Evolutionary conservation across 768 basidiomycete genomes (phyloP), one percentile per base, ranked within the genome.

Genomic region (Porpolomopsis calyptriformis): DNA sequence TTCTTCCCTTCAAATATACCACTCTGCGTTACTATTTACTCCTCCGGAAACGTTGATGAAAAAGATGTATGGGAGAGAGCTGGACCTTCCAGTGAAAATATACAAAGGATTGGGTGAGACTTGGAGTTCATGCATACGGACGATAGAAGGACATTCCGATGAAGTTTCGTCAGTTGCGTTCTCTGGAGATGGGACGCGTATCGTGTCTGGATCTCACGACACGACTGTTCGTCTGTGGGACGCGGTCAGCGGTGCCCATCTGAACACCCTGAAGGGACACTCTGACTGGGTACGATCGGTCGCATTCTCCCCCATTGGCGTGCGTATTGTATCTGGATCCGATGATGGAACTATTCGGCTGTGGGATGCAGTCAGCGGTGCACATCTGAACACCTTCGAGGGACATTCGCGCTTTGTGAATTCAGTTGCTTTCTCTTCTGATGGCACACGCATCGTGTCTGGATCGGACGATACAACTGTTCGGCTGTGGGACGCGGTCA

Each of bases 381-480:
- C 14, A 31, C 29, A 31, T 14, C 29, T 31, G 7, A 14, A 7
- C 29, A 31, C 29, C 14, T 31, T 31, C 7, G 14, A 7, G 7
- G 29, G 29, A 31, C 29, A 31, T 14, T 31, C 29, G 7, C 7
- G 29, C 29, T 31, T 14, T 31, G 53, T 60, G 22, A 49, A 40
- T 12, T 53, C 53, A 16, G 53, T 61, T 18, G 49, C 51, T 20
- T 56, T 61, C 50, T 58, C 80, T 2, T 71, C 83, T 46, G 72
- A 78, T 12, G 82, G 84, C 2, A 87, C 88, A 0, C 85, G 90
- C 53, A 68, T 96, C 43, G 73, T 98, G 22, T 92, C 94, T 3
- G 92, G 89, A 56, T 97, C 93, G 2, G 93, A 97, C 63, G 94
- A 99, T 60, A 88, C 85, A 2, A 92, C 92, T 18, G 85, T 86